phyloP scores from a whole-genome alignment of 78 protist genomes.

The Dictyostelium citrinum region DNA sequence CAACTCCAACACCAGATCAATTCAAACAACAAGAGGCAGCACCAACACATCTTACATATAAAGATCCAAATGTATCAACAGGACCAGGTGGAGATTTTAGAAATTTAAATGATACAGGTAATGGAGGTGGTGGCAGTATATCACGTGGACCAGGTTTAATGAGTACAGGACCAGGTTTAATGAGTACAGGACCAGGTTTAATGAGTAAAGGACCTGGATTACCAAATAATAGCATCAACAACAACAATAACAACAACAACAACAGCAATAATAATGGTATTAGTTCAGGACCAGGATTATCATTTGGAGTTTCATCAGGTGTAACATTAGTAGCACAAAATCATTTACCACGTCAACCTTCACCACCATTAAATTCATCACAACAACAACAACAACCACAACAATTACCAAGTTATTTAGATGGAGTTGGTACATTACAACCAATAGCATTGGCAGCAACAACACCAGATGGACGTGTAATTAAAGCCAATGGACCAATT shows the following conservation, averaged over 20 bases:
- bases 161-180: conserved; percentile 5
- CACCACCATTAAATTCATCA: background rate
- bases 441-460: conserved; percentile 49
- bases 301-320: background rate
- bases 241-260: no score
- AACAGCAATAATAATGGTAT: background rate
- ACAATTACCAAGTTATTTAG: background rate
- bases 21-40: background rate
- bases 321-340: background rate
- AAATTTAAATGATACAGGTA: background rate
- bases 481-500: conserved; percentile 77
- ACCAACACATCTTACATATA: background rate
- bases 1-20: background rate
- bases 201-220: conserved; percentile 10
- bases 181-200: conserved; percentile 11
- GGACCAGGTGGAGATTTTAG: background rate
- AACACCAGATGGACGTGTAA: conserved; percentile 76
- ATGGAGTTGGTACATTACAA: conserved; percentile 6
- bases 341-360: background rate
- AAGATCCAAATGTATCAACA: conserved; percentile 16
- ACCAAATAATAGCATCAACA: background rate
- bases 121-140: background rate
- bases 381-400: background rate
- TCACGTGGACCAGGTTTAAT: background rate
- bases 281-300: conserved; percentile 3